phyloP scores from a whole-genome alignment of 768 basidiomycete genomes.

The Auriscalpium microsporum region DNA sequence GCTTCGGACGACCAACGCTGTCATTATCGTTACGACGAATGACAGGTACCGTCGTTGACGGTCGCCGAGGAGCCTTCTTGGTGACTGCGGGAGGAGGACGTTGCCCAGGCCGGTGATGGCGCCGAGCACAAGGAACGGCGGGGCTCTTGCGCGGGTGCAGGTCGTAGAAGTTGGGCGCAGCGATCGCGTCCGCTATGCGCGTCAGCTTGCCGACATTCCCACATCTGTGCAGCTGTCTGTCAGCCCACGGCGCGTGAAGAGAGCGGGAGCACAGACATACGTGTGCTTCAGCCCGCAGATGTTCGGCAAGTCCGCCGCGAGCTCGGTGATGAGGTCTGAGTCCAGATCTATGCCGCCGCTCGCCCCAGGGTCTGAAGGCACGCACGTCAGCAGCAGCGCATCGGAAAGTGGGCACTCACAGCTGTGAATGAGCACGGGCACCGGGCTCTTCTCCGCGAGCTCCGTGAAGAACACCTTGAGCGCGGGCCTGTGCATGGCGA shows the following conservation, averaged over 20 bases:
- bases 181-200: too few species aligned
- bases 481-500: slow-evolving; percentile 52
- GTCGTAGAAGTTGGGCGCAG: slow-evolving; percentile 44
- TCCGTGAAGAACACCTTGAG: slow-evolving; percentile 75
- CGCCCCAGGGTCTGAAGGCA: slow-evolving; percentile 64
- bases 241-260: slow-evolving; percentile 7
- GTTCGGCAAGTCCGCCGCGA: slow-evolving; percentile 71
- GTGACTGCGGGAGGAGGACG: slow-evolving; percentile 35
- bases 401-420: slow-evolving; percentile 40
- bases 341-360: slow-evolving; percentile 87
- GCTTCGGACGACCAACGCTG: slow-evolving; percentile 75
- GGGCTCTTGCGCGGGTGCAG: slow-evolving; percentile 60
- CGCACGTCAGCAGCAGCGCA: background rate
- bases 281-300: slow-evolving; percentile 85
- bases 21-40: slow-evolving; percentile 71
- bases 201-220: slow-evolving; percentile 88
- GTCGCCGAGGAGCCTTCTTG: slow-evolving; percentile 48
- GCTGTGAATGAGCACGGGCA: slow-evolving; percentile 86
- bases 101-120: too few species aligned
- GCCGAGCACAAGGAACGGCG: slow-evolving; percentile 78
- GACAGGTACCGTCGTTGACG: slow-evolving; percentile 74
- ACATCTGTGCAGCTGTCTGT: slow-evolving; percentile 40
- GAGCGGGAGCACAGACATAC: slow-evolving; percentile 32
- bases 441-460: slow-evolving; percentile 68
- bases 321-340: slow-evolving; percentile 76